Base-by-base conservation (phyloP, 495 filamentous ascomycete species). In the Penicillium ochrochloron region DNA sequence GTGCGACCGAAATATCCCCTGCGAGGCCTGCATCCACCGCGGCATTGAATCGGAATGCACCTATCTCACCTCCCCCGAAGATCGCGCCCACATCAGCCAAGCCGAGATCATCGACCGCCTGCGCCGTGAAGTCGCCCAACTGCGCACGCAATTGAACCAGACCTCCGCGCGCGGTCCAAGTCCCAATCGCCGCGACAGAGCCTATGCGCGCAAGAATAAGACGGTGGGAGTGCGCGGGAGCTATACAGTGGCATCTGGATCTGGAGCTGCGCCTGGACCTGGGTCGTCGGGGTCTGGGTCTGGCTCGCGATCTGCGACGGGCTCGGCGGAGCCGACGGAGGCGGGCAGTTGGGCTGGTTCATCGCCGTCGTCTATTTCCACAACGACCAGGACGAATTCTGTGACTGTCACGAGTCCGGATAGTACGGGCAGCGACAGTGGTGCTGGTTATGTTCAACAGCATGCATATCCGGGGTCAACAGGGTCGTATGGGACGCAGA, bases 1-100 rank as follows among this genome's bases (percentile, higher is more conserved):
- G 75, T 77, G 75, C 60, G 75, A 77, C 41, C 75, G 75, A 52
- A 66, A 67, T 11, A 69, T 70, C 33, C 75, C 75, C 17, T 77
- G 75, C 51, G 61, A 68, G 19, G 72, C 73, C 23, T 77, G 75
- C 61, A 67, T 70, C 35, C 57, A 64, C 59, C 75, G 73, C 52
- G 73, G 73, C 51, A 51, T 73, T 15, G 70, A 73, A 59, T 62
- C 72, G 8, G 75, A 77, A 64, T 77, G 75, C 63, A 69, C 67
- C 17, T 77, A 77, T 60, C 66, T 73, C 29, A 70, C 73, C 10
- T 75, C 70, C 2, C 52, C 73, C 46, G 75, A 77, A 62, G 75
- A 77, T 29, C 73, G 74, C 59, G 68, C 65, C 29, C 72, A 75
- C n/a, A 77, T 77, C 48, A 69, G 67, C 57, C 72, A 75, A 46